Conservation (phyloP, 805 yeast genomes). For the Metschnikowia cubensis region DNA sequence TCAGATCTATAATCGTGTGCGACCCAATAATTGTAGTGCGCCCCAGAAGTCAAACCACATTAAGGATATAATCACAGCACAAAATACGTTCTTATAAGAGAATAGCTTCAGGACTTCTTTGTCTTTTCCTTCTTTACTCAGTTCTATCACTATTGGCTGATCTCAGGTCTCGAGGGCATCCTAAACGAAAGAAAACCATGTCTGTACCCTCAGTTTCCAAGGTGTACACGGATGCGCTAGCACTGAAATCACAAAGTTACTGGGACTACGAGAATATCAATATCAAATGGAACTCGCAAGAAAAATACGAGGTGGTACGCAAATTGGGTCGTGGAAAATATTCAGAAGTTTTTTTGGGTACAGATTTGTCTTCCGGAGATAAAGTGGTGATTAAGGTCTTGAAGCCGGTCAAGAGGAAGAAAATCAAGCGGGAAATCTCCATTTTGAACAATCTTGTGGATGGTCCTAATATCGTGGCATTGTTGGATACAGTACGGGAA, state of each 20-base stretch:
- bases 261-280: slow-evolving; percentile 75
- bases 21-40: not conserved
- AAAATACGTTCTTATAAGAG: slow-evolving; percentile 1
- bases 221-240: slow-evolving; percentile 80
- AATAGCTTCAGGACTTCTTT: not conserved
- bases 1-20: not conserved
- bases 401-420: slow-evolving; percentile 90
- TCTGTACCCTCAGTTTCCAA: slow-evolving; percentile 54
- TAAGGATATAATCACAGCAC: not conserved
- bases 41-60: not conserved
- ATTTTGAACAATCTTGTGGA: slow-evolving; percentile 79
- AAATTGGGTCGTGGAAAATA: slow-evolving; percentile 92
- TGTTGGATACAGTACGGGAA: slow-evolving; percentile 85
- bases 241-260: slow-evolving; percentile 69
- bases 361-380: slow-evolving; percentile 55
- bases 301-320: slow-evolving; percentile 78
- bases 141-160: not conserved
- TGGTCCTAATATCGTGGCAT: slow-evolving; percentile 75
- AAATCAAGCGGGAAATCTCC: slow-evolving; percentile 85
- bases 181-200: slow-evolving; percentile 7
- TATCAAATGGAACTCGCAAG: slow-evolving; percentile 80
- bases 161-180: not conserved
- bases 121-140: not conserved
- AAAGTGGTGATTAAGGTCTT: slow-evolving; percentile 84
- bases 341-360: slow-evolving; percentile 88